These are phyloP conservation scores for Lecanoromycetidae sp. DNA, from an alignment of 2,329 filamentous ascomycete genomes.

Conservation along the genomic window DNA sequence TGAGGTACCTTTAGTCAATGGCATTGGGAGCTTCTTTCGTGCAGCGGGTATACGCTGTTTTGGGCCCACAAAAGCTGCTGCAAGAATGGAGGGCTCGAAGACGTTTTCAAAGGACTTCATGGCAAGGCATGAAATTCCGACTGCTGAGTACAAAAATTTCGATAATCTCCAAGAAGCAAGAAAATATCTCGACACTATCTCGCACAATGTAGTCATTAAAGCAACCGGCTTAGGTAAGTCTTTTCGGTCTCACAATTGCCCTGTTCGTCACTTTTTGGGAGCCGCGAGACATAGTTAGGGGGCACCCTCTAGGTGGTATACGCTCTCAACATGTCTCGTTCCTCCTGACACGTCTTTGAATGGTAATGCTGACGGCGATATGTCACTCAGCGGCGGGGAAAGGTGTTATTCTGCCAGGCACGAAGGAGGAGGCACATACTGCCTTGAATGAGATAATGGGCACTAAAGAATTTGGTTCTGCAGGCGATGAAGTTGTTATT, in stretches of 20 bases:
- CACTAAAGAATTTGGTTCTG: conserved; percentile 70
- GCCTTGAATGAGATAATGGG: conserved; percentile 87
- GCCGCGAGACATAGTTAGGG: too few relatives aligned
- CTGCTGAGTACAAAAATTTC: conserved; percentile 84
- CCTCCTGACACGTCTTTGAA: too few relatives aligned
- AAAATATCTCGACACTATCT: conserved; percentile 59
- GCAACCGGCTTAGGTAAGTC: conserved; percentile 75
- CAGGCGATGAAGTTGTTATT: conserved; percentile 84
- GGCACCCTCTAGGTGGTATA: too few relatives aligned
- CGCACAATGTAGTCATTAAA: conserved; percentile 80
- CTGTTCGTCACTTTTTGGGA: too few relatives aligned
- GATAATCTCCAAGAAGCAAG: conserved; percentile 59
- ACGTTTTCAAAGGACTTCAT: conserved; percentile 98
- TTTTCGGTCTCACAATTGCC: too few relatives aligned
- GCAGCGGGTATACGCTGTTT: conserved; percentile 66
- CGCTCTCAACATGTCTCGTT: too few relatives aligned
- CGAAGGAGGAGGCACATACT: conserved; percentile 67
- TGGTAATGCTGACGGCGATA: too few relatives aligned
- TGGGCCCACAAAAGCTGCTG: conserved; percentile 72
- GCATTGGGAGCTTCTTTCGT: conserved; percentile 73
- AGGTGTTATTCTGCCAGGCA: conserved; percentile 78
- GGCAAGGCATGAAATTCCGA: conserved; percentile 79
- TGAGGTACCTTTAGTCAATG: conserved; percentile 85
- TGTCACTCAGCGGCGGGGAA: conserved; percentile 96
- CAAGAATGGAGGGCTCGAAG: conserved; percentile 90